Evolutionary conservation across 805 yeast genomes (phyloP), one percentile per base, ranked within the genome.

Genomic region (Komagataella pseudopastoris): DNA sequence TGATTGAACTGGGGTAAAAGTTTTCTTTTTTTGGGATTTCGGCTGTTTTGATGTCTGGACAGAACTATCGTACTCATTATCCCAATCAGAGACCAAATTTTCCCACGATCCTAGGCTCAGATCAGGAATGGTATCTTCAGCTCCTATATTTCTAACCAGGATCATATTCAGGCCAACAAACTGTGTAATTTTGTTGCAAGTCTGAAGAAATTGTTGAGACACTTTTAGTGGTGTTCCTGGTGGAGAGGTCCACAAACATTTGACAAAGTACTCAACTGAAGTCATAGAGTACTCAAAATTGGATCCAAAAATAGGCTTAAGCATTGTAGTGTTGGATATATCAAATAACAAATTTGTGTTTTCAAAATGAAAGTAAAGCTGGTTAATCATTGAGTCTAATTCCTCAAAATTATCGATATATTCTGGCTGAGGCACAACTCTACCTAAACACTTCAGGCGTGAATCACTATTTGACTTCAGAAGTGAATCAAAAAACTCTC

Each of bases 301-400:
- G 14, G 23, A 16, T 18, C 48, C 48, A 30, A 23, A 44, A 12
- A 18, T n/a, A 2, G 14, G 51, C 24, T 45, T n/a, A 12, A 45
- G 30, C 22, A 20, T 23, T 22, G 16, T 7, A n/a, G 47, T n/a
- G 20, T 45, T 30, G 36, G 51, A 52, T 14, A 55, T 51, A 20
- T 54, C 46, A 45, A 61, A 59, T 3, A 51, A 24, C 20, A 60
- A 49, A 1, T 57, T 60, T 18, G 57, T 53, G 3, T 50, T 49
- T 4, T 54, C 46, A 51, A 58, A 66, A 48, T 60, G 61, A n/a
- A 49, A 49, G 17, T 56, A 56, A 47, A 67, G 50, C 50, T 68
- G 72, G 10, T 55, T 54, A 20, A 70, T 43, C 72, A 69, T 68
- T 14, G 63, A 58, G 50, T 67, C 69, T 22, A 69, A 51, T 50